Conservation (phyloP, 495 filamentous ascomycete species). For the Neurospora discreta region DNA sequence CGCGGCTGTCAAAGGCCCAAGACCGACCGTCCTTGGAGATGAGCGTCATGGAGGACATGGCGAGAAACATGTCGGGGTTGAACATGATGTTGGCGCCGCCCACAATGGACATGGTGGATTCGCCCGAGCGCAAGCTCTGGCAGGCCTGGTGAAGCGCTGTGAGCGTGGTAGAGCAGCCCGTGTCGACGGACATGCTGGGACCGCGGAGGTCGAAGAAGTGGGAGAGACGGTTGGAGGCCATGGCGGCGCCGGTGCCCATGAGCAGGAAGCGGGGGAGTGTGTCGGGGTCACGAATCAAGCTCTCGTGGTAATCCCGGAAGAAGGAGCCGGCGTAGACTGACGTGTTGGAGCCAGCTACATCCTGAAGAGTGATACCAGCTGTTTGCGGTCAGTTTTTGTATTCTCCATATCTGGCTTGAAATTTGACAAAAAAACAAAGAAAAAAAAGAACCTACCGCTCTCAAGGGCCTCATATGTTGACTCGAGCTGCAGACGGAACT, state of each 20-base stretch:
- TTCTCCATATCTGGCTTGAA: not conserved
- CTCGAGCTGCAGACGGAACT: conserved; percentile 45
- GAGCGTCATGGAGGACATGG: conserved; percentile 24
- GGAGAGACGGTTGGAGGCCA: conserved; percentile 44
- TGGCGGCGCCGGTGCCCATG: conserved; percentile 39
- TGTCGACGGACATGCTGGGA: conserved; percentile 46
- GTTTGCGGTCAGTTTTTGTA: not conserved
- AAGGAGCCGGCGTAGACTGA: conserved; percentile 35
- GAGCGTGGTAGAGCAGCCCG: conserved; percentile 46
- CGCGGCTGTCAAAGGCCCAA: conserved; percentile 37
- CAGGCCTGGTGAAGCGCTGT: conserved; percentile 39
- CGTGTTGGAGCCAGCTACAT: conserved; percentile 26
- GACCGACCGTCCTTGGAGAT: conserved; percentile 24
- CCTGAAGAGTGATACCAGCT: conserved; percentile 25
- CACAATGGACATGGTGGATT: conserved; percentile 37
- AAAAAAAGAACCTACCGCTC: conserved; percentile 22
- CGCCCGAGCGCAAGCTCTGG: conserved; percentile 38
- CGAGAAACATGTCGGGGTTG: conserved; percentile 22
- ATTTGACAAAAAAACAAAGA: not conserved
- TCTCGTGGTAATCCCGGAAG: conserved; percentile 33
- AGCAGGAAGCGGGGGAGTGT: conserved; percentile 27
- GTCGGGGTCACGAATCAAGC: conserved; percentile 25
- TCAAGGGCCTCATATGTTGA: conserved; percentile 50
- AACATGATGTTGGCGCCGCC: conserved; percentile 28
- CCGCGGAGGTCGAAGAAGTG: conserved; percentile 49